These are phyloP conservation scores for Aspergillus neoniger DNA, from an alignment of 2,329 filamentous ascomycete species.

Conservation along the genomic window DNA sequence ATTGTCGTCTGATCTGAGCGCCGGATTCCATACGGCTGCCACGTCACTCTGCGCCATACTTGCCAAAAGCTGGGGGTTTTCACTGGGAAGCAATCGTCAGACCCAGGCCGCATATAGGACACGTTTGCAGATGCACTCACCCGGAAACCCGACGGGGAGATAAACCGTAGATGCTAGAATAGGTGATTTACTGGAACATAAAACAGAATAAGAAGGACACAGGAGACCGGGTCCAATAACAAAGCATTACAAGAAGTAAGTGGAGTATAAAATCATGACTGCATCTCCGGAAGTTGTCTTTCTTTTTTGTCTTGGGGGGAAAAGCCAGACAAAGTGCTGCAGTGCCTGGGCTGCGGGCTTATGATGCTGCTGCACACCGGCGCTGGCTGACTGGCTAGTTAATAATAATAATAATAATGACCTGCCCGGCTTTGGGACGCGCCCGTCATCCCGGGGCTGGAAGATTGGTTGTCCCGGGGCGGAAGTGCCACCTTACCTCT, in stretches of 20 bases:
- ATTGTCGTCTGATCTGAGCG: conserved; percentile 49
- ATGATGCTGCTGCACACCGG: conserved; percentile 8
- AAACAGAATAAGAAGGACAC: conserved; percentile 7
- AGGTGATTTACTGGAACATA: conserved; percentile 14
- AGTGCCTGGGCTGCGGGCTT: conserved; percentile 2
- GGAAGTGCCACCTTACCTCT: conserved; percentile 23
- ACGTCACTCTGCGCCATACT: conserved; percentile 29
- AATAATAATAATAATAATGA: not conserved
- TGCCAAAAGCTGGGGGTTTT: conserved; percentile 10
- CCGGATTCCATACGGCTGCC: conserved; percentile 57
- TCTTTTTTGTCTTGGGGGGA: no score
- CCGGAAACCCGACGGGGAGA: conserved; percentile 22
- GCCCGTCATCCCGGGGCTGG: conserved; percentile 17
- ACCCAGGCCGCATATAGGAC: conserved; percentile 24
- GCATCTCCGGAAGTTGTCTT: not conserved
- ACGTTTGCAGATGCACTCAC: conserved; percentile 29
- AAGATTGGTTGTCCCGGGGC: conserved; percentile 12
- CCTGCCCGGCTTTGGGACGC: conserved; percentile 2
- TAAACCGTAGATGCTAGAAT: conserved; percentile 12
- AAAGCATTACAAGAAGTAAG: conserved; percentile 1
- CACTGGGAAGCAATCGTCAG: conserved; percentile 15
- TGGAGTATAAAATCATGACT: conserved; percentile 8
- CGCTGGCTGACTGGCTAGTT: not conserved
- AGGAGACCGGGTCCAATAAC: conserved; percentile 1
- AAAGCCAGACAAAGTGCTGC: conserved; percentile 2